Evolutionary conservation across 176 grass and related monocot genomes (phyloP).

Genomic region (Cenchrus fungigraminus): DNA sequence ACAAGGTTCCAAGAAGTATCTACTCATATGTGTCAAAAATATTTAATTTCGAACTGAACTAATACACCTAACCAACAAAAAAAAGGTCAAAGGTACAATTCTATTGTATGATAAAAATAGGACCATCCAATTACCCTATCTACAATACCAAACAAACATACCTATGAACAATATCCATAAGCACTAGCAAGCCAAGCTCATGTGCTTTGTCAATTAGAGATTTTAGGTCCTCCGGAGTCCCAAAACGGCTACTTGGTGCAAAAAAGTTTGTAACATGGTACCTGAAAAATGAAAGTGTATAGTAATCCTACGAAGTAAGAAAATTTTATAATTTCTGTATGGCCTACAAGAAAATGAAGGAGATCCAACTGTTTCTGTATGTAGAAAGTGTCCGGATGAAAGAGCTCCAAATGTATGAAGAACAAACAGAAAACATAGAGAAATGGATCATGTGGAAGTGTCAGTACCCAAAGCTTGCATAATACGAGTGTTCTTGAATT

Average conservation of each 20-base stretch:
- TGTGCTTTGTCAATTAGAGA: constrained; percentile 97
- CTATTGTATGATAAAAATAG: constrained; percentile 8
- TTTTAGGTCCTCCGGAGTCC: constrained; percentile 93
- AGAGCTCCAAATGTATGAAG: constrained; percentile 26
- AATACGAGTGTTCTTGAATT: constrained; percentile 96
- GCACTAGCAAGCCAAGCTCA: constrained; percentile 92
- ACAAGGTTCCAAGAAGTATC: not conserved
- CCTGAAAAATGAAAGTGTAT: constrained; percentile 49
- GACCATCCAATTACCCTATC: not conserved
- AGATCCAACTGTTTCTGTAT: not conserved
- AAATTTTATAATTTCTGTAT: not conserved
- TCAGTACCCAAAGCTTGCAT: constrained; percentile 93
- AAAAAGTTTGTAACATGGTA: constrained; percentile 99
- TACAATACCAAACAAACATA: constrained; percentile 30
- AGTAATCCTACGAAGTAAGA: constrained; percentile 27
- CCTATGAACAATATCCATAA: constrained; percentile 99
- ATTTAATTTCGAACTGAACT: constrained; percentile 8
- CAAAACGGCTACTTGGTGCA: constrained; percentile 98
- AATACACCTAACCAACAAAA: not conserved
- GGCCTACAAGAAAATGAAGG: constrained; percentile 1
- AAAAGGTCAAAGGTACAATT: not conserved
- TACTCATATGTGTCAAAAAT: constrained; percentile 22
- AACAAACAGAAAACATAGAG: not conserved
- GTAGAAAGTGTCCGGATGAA: not conserved
- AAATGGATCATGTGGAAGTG: constrained; percentile 24